Percentiles rank a stretch among this genome's conserved stretches.
These are phyloP conservation scores for Scenedesmus sp. DNA, from an alignment of 163 green algal species.

Conservation along the genomic window DNA sequence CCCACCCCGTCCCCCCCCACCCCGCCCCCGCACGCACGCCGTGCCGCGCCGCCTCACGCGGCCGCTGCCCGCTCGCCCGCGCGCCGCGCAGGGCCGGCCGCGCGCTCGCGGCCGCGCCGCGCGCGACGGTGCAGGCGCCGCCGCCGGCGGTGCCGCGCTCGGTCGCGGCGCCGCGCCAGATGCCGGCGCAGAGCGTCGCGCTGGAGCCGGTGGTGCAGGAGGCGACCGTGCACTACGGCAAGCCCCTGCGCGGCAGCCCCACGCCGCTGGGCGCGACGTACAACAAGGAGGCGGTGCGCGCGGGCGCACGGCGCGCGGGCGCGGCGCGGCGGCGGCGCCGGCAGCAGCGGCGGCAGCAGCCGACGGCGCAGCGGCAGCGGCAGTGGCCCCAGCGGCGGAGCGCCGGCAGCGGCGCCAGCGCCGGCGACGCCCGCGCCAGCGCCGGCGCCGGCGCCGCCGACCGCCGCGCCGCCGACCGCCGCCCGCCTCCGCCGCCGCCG, in stretches of 20 bases:
- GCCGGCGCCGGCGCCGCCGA: background rate
- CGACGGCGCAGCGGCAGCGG: background rate
- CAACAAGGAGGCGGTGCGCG: slow-evolving; percentile 52
- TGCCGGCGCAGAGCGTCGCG: slow-evolving; percentile 24
- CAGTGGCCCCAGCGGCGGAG: background rate
- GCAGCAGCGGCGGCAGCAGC: too few species aligned
- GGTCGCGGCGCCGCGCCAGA: slow-evolving; percentile 22
- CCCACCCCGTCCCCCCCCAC: background rate
- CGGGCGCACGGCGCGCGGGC: background rate
- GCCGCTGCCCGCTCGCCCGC: background rate
- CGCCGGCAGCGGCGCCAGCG: background rate
- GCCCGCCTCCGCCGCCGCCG: background rate
- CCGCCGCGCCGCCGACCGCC: background rate
- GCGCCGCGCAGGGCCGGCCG: slow-evolving; percentile 14
- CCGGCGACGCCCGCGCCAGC: background rate
- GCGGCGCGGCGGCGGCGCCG: too few species aligned
- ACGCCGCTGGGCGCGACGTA: slow-evolving; percentile 68
- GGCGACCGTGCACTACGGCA: slow-evolving; percentile 46
- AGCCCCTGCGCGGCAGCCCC: slow-evolving; percentile 58
- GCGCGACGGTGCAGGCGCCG: slow-evolving; percentile 34
- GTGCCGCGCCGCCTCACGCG: too few species aligned
- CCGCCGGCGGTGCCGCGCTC: slow-evolving; percentile 18
- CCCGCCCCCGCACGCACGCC: background rate
- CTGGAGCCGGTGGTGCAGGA: slow-evolving; percentile 37
- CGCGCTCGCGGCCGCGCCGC: background rate